Evolutionary conservation across 805 yeast species (phyloP).

Genomic region (Myxozyma mucilagina): DNA sequence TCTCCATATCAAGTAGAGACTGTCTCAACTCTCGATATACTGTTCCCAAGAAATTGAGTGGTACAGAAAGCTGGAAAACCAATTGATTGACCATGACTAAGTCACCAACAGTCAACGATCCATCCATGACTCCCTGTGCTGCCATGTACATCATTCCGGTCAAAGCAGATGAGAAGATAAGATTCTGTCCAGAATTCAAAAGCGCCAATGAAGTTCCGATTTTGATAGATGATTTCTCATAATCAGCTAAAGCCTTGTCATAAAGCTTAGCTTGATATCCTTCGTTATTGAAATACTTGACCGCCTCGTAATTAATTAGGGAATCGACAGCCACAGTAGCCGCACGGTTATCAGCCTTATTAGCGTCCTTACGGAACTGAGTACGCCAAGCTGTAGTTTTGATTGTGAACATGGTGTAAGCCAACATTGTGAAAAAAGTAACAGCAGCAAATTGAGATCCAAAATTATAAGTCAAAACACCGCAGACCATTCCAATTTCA

Average conservation of each 20-base stretch:
- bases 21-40: constrained; percentile 95
- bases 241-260: constrained; percentile 67
- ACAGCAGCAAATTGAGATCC: constrained; percentile 88
- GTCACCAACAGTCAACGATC: constrained; percentile 87
- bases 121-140: constrained; percentile 86
- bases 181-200: constrained; percentile 73
- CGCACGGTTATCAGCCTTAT: constrained; percentile 92
- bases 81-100: constrained; percentile 91
- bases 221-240: constrained; percentile 68
- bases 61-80: constrained; percentile 93
- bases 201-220: constrained; percentile 77
- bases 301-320: constrained; percentile 89
- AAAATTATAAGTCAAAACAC: constrained; percentile 88
- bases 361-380: constrained; percentile 82
- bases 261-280: constrained; percentile 74
- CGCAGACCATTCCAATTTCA: constrained; percentile 90
- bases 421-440: constrained; percentile 82
- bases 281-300: constrained; percentile 92
- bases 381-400: constrained; percentile 97
- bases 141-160: constrained; percentile 96
- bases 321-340: constrained; percentile 94
- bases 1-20: constrained; percentile 92
- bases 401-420: constrained; percentile 84
- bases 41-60: constrained; percentile 89
- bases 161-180: constrained; percentile 80